A percentile compares a stretch with the other conserved stretches of the same genome.
Conservation (phyloP, 345 rosid species). For the rapeseed (Brassica napus) region DNA sequence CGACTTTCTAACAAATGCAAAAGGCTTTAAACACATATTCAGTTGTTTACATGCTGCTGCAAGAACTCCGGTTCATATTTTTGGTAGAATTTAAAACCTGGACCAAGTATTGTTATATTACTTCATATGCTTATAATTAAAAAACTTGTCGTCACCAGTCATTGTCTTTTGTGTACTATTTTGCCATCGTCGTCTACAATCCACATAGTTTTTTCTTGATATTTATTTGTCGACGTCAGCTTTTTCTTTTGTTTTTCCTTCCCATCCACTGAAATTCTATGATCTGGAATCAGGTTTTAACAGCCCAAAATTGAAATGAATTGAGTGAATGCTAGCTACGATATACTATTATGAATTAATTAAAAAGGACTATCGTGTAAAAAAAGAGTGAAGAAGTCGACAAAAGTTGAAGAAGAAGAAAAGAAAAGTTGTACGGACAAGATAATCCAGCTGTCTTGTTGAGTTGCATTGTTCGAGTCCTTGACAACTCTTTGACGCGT, state of each 20-base stretch:
- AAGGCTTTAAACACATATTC: background rate
- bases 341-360: background rate
- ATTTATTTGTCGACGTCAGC: slow-evolving; percentile 26
- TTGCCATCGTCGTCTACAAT: background rate
- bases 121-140: background rate
- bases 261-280: slow-evolving; percentile 17
- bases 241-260: background rate
- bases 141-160: background rate
- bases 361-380: background rate
- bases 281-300: slow-evolving; percentile 31
- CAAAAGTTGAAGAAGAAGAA: slow-evolving; percentile 11
- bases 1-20: background rate
- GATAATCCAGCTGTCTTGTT: slow-evolving; percentile 28
- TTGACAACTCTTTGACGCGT: slow-evolving; percentile 22
- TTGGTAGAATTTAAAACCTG: background rate
- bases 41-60: background rate
- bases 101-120: background rate
- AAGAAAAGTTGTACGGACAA: slow-evolving; percentile 19
- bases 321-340: background rate
- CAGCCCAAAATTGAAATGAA: slow-evolving; percentile 32
- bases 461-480: slow-evolving; percentile 4
- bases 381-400: slow-evolving; percentile 15
- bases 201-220: background rate
- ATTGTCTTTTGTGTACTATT: background rate
- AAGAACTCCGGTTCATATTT: background rate